Evolutionary conservation across 176 grass and related monocot genomes (phyloP).

Genomic region (Aegilops tauschii): DNA sequence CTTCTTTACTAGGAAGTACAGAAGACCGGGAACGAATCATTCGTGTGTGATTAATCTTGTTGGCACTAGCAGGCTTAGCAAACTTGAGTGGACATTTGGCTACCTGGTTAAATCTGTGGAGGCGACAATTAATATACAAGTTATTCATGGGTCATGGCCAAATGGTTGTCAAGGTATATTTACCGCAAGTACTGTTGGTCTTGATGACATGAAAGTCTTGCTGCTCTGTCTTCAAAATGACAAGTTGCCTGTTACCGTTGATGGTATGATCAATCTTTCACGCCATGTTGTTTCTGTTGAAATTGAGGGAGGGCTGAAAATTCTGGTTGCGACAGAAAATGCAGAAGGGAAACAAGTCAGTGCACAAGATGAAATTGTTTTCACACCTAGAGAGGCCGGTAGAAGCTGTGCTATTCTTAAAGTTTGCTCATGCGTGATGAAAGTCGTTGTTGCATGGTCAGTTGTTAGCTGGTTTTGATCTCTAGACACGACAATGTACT

Average conservation of each 20-base stretch:
- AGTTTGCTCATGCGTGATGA: neutral
- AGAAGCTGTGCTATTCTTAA: neutral
- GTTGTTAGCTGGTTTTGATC: neutral
- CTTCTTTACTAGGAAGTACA: neutral
- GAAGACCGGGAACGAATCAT: neutral
- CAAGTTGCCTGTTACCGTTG: neutral
- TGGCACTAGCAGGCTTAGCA: neutral
- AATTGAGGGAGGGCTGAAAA: neutral
- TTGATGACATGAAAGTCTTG: neutral
- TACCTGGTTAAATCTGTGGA: neutral
- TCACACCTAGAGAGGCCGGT: neutral
- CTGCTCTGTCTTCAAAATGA: neutral
- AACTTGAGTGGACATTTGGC: neutral
- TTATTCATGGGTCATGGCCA: neutral
- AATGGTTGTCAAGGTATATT: neutral
- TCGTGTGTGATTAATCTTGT: neutral
- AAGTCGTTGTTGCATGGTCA: neutral
- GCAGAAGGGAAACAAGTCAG: neutral
- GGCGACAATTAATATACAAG: neutral
- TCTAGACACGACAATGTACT: neutral
- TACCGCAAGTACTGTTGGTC: neutral
- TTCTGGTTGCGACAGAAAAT: neutral
- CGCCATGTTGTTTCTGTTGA: neutral
- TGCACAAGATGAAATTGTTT: neutral
- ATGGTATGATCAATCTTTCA: neutral